A percentile compares a stretch with the other conserved stretches of the same genome.
These are phyloP conservation scores for Colletotrichum filicis DNA, from an alignment of 2,329 filamentous ascomycete genomes.

Conservation along the genomic window DNA sequence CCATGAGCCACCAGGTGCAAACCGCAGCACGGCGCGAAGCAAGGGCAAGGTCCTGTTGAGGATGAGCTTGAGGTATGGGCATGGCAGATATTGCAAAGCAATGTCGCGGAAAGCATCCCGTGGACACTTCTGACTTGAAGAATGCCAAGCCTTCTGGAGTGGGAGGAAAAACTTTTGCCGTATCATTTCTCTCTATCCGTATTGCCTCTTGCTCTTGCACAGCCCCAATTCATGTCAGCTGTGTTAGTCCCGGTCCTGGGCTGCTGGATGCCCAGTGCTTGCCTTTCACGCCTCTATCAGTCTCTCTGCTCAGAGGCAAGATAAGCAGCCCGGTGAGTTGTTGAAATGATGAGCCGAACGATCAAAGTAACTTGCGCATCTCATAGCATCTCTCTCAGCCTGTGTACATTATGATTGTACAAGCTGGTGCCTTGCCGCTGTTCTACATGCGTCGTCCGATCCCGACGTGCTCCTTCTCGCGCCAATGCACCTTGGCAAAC, in stretches of 20 bases:
- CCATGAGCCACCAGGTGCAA: constrained; percentile 16
- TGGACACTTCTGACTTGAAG: not conserved
- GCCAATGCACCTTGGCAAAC: constrained; percentile 3
- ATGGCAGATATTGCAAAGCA: not conserved
- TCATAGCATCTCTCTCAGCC: not conserved
- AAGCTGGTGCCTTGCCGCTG: not conserved
- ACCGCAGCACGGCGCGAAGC: constrained; percentile 9
- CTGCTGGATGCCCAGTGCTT: constrained; percentile 4
- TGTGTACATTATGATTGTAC: not conserved
- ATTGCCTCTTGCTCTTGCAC: constrained; percentile 19
- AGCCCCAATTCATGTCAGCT: constrained; percentile 23
- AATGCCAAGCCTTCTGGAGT: constrained; percentile 24
- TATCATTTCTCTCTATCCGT: not conserved
- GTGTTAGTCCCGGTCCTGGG: not conserved
- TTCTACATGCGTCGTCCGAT: constrained; percentile 2
- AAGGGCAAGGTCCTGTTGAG: too few species aligned
- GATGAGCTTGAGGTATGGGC: not conserved
- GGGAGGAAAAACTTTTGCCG: not conserved
- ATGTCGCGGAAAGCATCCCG: not conserved
- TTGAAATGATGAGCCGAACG: not conserved
- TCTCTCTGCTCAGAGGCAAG: not conserved
- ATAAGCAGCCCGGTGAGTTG: not conserved
- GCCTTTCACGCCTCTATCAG: too few species aligned
- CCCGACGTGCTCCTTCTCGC: not conserved
- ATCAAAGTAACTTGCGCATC: not conserved